Evolutionary conservation across 768 basidiomycete species (phyloP), one percentile per base, ranked within the genome.

Genomic region (Rhizopogon vulgaris): DNA sequence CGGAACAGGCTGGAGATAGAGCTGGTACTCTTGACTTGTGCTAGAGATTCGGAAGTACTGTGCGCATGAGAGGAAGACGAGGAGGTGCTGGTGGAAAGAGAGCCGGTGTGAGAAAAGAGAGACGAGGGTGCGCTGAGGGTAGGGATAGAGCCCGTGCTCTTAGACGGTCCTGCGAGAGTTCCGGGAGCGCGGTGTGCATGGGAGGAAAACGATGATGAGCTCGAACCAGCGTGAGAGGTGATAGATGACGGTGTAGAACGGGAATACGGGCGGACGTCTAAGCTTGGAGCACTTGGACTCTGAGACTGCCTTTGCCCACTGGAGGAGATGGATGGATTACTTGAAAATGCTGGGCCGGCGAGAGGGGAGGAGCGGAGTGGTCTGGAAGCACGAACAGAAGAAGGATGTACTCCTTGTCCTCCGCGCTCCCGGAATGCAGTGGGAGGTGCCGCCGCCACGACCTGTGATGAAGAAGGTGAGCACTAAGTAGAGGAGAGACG

Each of bases 291-390:
- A 41, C 41, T 56, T 54, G 41, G 57, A 25, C 8, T 54, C 52
- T 15, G 50, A 1, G 39, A 34, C n/a, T 10, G 64, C 65, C 28
- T 67, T 56, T 24, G 61, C 55, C 2, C 51, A 52, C 52, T 59
- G 60, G 34, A 57, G 0, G 10, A 30, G 28, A 22, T 56, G 39
- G 64, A 59, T 0, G 66, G 61, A 6, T 61, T 52, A 0, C 55
- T 67, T 8, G 63, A 67, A 14, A 67, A 58, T 3, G 24, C 64
- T 30, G 57, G 58, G 1, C 64, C 47, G 0, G 66, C 59, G 38
- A 67, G 66, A 0, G 66, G 66, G 0, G 66, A 67, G 11, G 66
- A 67, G 12, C 66, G 66, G 53, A 62, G 51, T 3, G 66, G 66
- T 3, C 65, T 67, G 7, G 67, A 53, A 18, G 28, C 53, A 5